Conservation (phyloP, 2,329 filamentous ascomycete genomes). For the Phaeosphaeria sp. region DNA sequence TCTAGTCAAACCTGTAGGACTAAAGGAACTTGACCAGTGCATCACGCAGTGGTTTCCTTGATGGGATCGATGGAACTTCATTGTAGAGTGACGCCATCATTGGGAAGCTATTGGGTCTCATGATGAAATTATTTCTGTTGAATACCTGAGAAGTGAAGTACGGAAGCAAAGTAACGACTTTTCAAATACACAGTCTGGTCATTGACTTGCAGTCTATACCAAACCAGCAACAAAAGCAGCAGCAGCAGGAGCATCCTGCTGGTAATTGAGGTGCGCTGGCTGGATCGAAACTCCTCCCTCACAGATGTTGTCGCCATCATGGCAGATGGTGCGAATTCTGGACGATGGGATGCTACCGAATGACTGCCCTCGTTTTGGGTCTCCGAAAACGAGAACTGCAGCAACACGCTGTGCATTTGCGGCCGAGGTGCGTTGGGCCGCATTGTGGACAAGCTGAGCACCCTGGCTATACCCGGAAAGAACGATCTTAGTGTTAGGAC, state of each 20-base stretch:
- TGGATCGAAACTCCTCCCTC: constrained; percentile 15
- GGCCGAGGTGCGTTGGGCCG: constrained; percentile 33
- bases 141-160: too few species aligned
- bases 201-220: background rate
- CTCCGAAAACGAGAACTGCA: constrained; percentile 42
- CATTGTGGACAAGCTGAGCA: constrained; percentile 52
- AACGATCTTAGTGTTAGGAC: constrained; percentile 30
- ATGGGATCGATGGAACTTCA: background rate
- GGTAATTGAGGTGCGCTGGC: constrained; percentile 19
- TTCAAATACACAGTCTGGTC: too few species aligned
- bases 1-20: constrained; percentile 40
- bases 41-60: constrained; percentile 28
- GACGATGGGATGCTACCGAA: constrained; percentile 30
- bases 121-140: too few species aligned
- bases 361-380: constrained; percentile 37
- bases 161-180: too few species aligned
- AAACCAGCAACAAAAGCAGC: constrained; percentile 16
- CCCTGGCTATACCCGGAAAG: constrained; percentile 40
- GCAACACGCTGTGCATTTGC: constrained; percentile 19
- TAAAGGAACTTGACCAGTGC: constrained; percentile 33
- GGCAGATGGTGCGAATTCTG: constrained; percentile 37
- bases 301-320: constrained; percentile 39
- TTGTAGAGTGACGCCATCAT: background rate
- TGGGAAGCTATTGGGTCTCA: too few species aligned
- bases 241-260: constrained; percentile 17